Evolutionary conservation across 495 filamentous ascomycete species (phyloP), one percentile per base, ranked within the genome.

Genomic region (Penicillium bialowiezense): DNA sequence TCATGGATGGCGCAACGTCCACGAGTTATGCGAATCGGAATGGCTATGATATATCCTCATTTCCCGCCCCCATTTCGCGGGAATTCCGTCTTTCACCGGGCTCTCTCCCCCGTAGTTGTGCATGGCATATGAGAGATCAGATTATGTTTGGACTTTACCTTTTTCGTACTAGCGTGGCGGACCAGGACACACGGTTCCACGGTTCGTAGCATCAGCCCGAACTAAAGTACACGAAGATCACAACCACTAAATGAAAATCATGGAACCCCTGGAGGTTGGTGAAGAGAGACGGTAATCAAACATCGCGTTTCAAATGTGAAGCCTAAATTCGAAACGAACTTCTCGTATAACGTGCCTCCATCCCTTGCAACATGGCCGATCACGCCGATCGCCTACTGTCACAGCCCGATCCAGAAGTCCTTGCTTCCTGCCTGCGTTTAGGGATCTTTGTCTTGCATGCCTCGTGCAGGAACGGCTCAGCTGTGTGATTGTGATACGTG

Each of bases 101-200:
- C 52, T 41, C 32, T 41, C 32, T 43, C 24, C 17, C 13, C 24
- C 14, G 23, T 23, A 26, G 26, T 42, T 43, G 32, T 38, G 52
- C 55, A 56, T 59, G 21, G 48, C 54, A 64, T 61, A 58, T 64
- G 60, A 64, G 50, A 19, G 38, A 54, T 64, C 60, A 59, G 50
- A 59, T 61, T 34, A 14, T 40, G 32, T 41, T 45, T 39, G 9
- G 19, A n/a, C 20, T 41, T 45, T 57, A 41, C 37, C 45, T 23
- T 8, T 39, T 39, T 17, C 0, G 26, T 40, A 31, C 36, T 48
- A 48, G 45, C 5, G 7, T 36, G 7, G 14, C 35, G 21, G 15
- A 31, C 20, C 5, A 20, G 12, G 18, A 14, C 18, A 14, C 24
- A 29, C 35, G 44, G 36, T 48, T 39, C 45, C 34, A 47, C 12